phyloP scores from a whole-genome alignment of 2,329 filamentous ascomycete species.

The Trichophyton rubrum region DNA sequence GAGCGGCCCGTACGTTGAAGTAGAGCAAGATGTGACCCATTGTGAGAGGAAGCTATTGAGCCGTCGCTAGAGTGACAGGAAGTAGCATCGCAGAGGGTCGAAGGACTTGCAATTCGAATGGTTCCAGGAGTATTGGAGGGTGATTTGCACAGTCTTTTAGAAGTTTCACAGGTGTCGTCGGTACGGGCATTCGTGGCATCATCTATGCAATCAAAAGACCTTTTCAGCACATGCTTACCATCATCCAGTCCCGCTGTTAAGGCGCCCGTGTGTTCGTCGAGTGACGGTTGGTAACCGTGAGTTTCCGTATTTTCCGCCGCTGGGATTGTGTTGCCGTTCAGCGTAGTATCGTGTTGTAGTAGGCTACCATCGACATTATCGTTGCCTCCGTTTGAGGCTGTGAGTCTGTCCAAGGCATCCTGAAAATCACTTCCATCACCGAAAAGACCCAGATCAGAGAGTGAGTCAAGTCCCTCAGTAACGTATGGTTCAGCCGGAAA shows the following conservation, averaged over 20 bases:
- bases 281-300: not conserved
- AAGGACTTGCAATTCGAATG: not conserved
- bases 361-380: no score
- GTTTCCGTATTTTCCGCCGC: not conserved
- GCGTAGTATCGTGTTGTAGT: not conserved
- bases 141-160: not conserved
- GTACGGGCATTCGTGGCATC: not conserved
- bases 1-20: no score
- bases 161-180: not conserved
- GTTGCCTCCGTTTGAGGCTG: not conserved
- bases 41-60: no score
- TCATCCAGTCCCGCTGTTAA: not conserved
- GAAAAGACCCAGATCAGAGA: not conserved
- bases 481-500: not conserved
- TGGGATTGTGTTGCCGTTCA: not conserved
- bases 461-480: not conserved
- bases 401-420: not conserved
- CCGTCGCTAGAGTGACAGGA: not conserved
- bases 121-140: no score
- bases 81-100: not conserved
- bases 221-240: not conserved
- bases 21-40: no score
- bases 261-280: not conserved
- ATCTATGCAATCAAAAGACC: not conserved
- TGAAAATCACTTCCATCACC: not conserved